Conservation (phyloP, 176 grass and related monocot species). For the Microstegium vimineum region DNA sequence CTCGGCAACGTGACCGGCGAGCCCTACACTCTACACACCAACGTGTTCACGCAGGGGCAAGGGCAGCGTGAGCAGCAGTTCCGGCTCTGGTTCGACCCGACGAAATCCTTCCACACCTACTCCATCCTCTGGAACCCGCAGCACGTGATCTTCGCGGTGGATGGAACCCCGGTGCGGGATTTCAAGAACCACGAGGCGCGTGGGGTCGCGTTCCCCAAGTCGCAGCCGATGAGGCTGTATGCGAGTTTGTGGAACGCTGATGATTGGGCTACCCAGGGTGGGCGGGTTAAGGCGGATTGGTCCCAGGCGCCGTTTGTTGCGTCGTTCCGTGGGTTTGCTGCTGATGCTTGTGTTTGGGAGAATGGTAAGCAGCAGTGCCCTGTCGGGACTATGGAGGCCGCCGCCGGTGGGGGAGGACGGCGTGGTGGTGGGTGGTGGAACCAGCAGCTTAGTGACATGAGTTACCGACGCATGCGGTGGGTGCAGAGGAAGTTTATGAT, state of each 20-base stretch:
- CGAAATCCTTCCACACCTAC: slow-evolving; percentile 72
- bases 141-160: slow-evolving; percentile 73
- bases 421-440: slow-evolving; percentile 47
- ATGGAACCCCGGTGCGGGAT: slow-evolving; percentile 55
- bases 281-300: slow-evolving; percentile 73
- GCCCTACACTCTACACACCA: slow-evolving; percentile 81
- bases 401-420: neutral
- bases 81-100: slow-evolving; percentile 86
- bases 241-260: slow-evolving; percentile 79
- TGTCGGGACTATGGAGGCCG: neutral
- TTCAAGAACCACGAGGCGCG: slow-evolving; percentile 71
- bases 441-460: slow-evolving; percentile 51
- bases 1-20: slow-evolving; percentile 64
- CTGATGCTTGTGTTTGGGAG: slow-evolving; percentile 34
- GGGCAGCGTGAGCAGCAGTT: slow-evolving; percentile 77
- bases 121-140: slow-evolving; percentile 69
- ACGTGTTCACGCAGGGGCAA: slow-evolving; percentile 55
- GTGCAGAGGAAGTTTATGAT: slow-evolving; percentile 83
- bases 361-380: slow-evolving; percentile 31
- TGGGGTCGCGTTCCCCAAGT: slow-evolving; percentile 61
- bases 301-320: slow-evolving; percentile 57
- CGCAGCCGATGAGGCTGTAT: slow-evolving; percentile 69
- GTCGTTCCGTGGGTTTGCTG: slow-evolving; percentile 47
- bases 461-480: slow-evolving; percentile 45
- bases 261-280: slow-evolving; percentile 78